These are phyloP conservation scores for Gossypium davidsonii DNA, from an alignment of 441 rosid genomes.

Conservation along the genomic window DNA sequence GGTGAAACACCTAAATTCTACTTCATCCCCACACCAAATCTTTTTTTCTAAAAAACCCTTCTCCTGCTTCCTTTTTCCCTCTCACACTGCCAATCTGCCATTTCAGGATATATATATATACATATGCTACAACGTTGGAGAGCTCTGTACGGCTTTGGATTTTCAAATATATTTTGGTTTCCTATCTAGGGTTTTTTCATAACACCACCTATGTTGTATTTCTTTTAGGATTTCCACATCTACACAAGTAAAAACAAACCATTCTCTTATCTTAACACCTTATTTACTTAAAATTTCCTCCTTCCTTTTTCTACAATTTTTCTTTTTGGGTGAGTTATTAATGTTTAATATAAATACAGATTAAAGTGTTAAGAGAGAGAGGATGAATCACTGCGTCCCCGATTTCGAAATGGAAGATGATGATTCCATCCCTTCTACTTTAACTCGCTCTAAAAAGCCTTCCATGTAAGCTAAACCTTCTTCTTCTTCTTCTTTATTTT, in stretches of 20 bases:
- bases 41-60: neutral
- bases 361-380: neutral
- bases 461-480: slow-evolving; percentile 25
- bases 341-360: neutral
- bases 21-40: slow-evolving; percentile 15
- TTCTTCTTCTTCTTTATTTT: neutral
- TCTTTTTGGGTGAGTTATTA: neutral
- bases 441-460: slow-evolving; percentile 38
- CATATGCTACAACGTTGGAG: neutral
- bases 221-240: neutral
- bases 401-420: slow-evolving; percentile 65
- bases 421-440: slow-evolving; percentile 29
- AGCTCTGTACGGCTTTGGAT: neutral
- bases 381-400: slow-evolving; percentile 69
- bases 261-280: neutral
- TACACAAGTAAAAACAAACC: neutral
- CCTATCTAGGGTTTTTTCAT: neutral
- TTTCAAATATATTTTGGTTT: neutral
- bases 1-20: neutral
- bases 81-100: neutral
- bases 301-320: neutral
- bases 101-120: neutral
- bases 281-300: neutral
- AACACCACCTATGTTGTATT: neutral
- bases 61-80: neutral